Percentiles rank a stretch among this genome's conserved stretches.
phyloP scores from a whole-genome alignment of 257 asterid species.

The Ilex aquifolium region DNA sequence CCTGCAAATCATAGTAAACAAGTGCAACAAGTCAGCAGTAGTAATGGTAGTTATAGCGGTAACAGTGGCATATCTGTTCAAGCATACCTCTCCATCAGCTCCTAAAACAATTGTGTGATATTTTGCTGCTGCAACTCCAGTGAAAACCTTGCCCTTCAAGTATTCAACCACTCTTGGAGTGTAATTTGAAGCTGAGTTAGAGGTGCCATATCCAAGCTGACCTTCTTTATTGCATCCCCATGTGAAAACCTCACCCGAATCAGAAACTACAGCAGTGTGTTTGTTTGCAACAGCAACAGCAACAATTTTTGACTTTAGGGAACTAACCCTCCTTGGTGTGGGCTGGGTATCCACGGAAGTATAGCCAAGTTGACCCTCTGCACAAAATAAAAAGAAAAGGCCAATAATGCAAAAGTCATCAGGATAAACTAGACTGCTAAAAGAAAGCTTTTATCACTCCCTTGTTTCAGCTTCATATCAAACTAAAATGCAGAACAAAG shows the following conservation, averaged over 20 bases:
- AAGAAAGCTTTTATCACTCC: not conserved
- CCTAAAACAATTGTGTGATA: conserved; percentile 91
- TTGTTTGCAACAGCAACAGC: conserved; percentile 97
- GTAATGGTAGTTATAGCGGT: not conserved
- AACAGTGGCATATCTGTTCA: not conserved
- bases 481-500: no score
- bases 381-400: conserved; percentile 19
- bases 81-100: conserved; percentile 87
- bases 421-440: not conserved
- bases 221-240: conserved; percentile 99
- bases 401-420: conserved; percentile 9
- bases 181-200: conserved; percentile 92
- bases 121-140: conserved; percentile 82
- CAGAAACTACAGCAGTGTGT: conserved; percentile 91
- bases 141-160: conserved; percentile 76
- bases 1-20: conserved; percentile 29
- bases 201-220: conserved; percentile 98
- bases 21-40: conserved; percentile 3
- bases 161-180: conserved; percentile 88
- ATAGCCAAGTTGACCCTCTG: conserved; percentile 99
- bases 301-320: conserved; percentile 69
- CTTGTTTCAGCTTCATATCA: no score
- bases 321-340: conserved; percentile 90
- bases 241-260: conserved; percentile 83
- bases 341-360: conserved; percentile 97